Base-by-base conservation (phyloP, 148 eudicot species). In the Camellia japonica region DNA sequence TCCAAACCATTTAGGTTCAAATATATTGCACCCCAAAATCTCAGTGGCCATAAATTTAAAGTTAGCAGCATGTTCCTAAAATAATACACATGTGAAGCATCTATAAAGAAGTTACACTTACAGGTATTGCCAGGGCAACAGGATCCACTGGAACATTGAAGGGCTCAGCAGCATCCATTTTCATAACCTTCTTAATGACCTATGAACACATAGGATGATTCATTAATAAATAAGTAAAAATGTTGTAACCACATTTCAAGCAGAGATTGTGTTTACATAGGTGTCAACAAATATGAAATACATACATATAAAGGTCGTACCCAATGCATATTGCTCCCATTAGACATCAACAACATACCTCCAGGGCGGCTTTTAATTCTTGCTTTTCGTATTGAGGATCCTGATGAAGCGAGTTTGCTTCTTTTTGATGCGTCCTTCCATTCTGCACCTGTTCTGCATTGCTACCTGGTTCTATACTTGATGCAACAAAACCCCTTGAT, bases 91-190 rank as follows among this genome's bases (percentile, higher is more conserved):
- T 49, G 14, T 11, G 16, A 64, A 64, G 19, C 65, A 68, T 18
- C 6, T 56, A 23, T 3, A 16, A 30, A 30, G 56, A 42, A 44
- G 47, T 65, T 58, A 63, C 47, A 82, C 93, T 80, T 83, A 92
- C 96, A 58, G 91, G 93, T 84, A 90, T 92, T 60, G 90, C 93
- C 51, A 90, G 80, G 80, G 83, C 87, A 71, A 84, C 30, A 80
- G 93, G 92, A 85, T 92, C 88, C 74, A 90, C 92, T 54, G 96
- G 96, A 75, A 63, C 82, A 81, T 90, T 92, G 81, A 92, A 92
- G 23, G 92, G 96, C 79, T 84, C 91, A 67, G 96, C 92, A 18
- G 91, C 96, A 83, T 90, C 92, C 92, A 89, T 86, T 82, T 89
- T 81, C 93, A 90, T 92, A 75, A 89, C 83, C 84, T 85, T 89